A percentile compares a stretch with the other conserved stretches of the same genome.
Evolutionary conservation across 345 rosid species (phyloP).

Genomic region (Nephelium lappaceum): DNA sequence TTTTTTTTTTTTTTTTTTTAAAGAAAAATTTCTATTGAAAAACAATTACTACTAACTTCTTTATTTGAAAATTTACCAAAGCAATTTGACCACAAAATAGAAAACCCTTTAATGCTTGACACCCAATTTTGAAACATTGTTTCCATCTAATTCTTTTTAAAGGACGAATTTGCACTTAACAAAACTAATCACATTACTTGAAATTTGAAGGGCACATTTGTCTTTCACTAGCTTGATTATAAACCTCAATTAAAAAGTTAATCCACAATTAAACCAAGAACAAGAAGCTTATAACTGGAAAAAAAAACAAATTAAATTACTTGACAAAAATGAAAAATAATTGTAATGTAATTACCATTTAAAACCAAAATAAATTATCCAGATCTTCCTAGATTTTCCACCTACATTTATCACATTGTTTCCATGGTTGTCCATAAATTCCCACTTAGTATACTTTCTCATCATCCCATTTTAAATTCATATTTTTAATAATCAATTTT

Average conservation of each 20-base stretch:
- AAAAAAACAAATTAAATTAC: neutral
- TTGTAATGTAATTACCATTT: conserved; percentile 18
- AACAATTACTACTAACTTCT: neutral
- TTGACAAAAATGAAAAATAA: conserved; percentile 3
- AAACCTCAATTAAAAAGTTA: neutral
- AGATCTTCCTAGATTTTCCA: conserved; percentile 13
- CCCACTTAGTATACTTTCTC: neutral
- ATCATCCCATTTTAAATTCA: neutral
- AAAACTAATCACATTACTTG: too few relatives aligned
- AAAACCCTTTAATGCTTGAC: neutral
- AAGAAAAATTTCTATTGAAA: neutral
- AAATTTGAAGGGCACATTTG: neutral
- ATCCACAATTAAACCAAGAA: neutral
- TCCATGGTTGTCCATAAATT: neutral
- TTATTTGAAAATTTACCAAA: conserved; percentile 8
- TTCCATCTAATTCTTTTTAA: neutral
- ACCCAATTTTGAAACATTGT: neutral
- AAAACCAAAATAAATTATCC: conserved; percentile 23
- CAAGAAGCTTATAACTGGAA: neutral
- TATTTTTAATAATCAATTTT: neutral
- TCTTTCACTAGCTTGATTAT: neutral
- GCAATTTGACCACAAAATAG: neutral
- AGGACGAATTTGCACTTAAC: neutral
- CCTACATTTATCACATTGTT: conserved; percentile 12
- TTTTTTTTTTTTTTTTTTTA: too few relatives aligned